phyloP scores from a whole-genome alignment of 1,284 basidiomycete species.

The Boletus sp. region DNA sequence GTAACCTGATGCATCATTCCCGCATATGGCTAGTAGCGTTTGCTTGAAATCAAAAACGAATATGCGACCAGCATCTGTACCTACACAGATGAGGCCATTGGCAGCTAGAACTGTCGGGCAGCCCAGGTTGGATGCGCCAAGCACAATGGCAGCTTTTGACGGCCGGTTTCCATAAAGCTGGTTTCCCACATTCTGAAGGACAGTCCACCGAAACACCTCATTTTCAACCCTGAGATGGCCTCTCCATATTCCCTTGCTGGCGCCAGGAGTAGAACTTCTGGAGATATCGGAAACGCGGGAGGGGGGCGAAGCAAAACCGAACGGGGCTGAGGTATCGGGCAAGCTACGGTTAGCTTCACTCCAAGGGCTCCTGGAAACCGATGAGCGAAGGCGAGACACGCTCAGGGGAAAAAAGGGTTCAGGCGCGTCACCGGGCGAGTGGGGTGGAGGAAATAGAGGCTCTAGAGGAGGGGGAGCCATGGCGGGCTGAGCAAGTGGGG shows the following conservation, averaged over 20 bases:
- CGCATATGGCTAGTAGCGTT: conserved; percentile 75
- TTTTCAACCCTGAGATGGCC: conserved; percentile 36
- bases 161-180: conserved; percentile 49
- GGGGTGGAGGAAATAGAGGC: conserved; percentile 32
- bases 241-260: conserved; percentile 23
- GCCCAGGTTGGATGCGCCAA: conserved; percentile 56
- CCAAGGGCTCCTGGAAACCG: conserved; percentile 51
- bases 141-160: conserved; percentile 58
- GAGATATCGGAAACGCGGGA: conserved; percentile 74
- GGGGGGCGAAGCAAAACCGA: conserved; percentile 48
- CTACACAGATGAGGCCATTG: conserved; percentile 88
- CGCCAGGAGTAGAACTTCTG: conserved; percentile 52
- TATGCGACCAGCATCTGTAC: conserved; percentile 75
- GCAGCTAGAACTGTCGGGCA: conserved; percentile 79
- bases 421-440: conserved; percentile 34
- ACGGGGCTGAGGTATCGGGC: conserved; percentile 41
- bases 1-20: conserved; percentile 63
- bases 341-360: conserved; percentile 48
- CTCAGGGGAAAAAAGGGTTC: conserved; percentile 69
- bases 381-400: conserved; percentile 79
- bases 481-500: conserved; percentile 37
- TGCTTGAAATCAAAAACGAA: conserved; percentile 92
- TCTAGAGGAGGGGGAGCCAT: conserved; percentile 36
- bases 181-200: conserved; percentile 58
- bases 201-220: conserved; percentile 77